These are phyloP conservation scores for Plasmodium ovale DNA, from an alignment of 169 alveolate genomes.

Conservation along the genomic window DNA sequence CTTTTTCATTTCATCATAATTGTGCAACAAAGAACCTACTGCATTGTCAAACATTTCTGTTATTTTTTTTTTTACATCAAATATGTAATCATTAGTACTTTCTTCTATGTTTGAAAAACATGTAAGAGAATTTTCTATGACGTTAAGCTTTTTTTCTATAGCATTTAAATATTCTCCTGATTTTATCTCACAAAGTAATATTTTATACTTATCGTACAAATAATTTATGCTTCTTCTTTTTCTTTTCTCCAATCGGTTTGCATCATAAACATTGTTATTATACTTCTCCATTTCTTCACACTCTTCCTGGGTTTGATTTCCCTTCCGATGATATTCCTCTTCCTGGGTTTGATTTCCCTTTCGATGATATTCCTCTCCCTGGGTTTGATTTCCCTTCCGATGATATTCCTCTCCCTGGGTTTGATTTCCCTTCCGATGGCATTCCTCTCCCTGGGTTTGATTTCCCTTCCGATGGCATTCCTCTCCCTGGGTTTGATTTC, in stretches of 20 bases:
- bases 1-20: conserved; percentile 41
- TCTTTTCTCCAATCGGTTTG: not conserved
- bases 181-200: conserved; percentile 31
- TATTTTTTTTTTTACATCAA: conserved; percentile 24
- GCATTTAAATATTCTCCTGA: conserved; percentile 54
- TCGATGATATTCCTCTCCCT: too few species aligned
- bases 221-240: conserved; percentile 16
- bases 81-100: not conserved
- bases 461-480: too few species aligned
- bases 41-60: conserved; percentile 34
- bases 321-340: too few species aligned
- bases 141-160: conserved; percentile 28
- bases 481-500: too few species aligned
- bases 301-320: too few species aligned
- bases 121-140: conserved; percentile 43
- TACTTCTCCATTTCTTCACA: conserved; percentile 1
- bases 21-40: conserved; percentile 24
- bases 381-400: too few species aligned
- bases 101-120: conserved; percentile 21
- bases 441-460: too few species aligned
- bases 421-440: too few species aligned
- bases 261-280: not conserved
- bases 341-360: too few species aligned
- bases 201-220: conserved; percentile 62
- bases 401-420: too few species aligned